phyloP scores from a whole-genome alignment of 164 flowering plant species.

The Sedum album region DNA sequence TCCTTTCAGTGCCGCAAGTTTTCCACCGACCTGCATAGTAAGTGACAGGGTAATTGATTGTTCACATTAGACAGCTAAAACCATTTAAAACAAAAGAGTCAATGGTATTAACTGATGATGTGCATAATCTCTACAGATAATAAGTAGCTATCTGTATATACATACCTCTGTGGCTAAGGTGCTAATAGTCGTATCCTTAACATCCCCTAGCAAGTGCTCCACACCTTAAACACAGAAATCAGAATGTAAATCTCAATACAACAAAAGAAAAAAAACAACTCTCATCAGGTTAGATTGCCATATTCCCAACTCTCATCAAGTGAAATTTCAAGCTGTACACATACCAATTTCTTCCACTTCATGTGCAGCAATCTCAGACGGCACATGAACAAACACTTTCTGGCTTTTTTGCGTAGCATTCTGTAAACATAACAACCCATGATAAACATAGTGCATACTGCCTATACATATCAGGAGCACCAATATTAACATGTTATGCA shows the following conservation, averaged over 20 bases:
- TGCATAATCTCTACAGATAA: background rate
- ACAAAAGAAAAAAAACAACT: background rate
- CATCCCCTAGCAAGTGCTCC: conserved; percentile 96
- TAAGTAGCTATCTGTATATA: background rate
- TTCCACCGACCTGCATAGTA: conserved; percentile 63
- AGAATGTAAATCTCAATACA: background rate
- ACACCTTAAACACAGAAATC: conserved; percentile 48
- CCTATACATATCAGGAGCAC: background rate
- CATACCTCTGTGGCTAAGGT: conserved; percentile 93
- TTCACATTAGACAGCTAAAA: background rate
- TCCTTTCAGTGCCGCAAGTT: conserved; percentile 83
- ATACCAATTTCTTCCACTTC: conserved; percentile 99
- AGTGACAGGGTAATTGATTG: background rate
- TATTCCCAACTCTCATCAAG: background rate
- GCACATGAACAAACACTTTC: conserved; percentile 91
- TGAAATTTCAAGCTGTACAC: conserved; percentile 11
- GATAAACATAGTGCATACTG: background rate
- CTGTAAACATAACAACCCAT: conserved; percentile 26
- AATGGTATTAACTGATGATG: background rate
- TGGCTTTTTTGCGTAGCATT: conserved; percentile 99
- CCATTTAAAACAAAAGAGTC: background rate
- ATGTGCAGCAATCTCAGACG: conserved; percentile 97
- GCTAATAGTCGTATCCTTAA: conserved; percentile 92
- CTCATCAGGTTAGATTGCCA: background rate
- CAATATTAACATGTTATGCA: background rate